Conservation (phyloP, 352 stramenopile species). For the Pythium rhizo-oryzae region DNA sequence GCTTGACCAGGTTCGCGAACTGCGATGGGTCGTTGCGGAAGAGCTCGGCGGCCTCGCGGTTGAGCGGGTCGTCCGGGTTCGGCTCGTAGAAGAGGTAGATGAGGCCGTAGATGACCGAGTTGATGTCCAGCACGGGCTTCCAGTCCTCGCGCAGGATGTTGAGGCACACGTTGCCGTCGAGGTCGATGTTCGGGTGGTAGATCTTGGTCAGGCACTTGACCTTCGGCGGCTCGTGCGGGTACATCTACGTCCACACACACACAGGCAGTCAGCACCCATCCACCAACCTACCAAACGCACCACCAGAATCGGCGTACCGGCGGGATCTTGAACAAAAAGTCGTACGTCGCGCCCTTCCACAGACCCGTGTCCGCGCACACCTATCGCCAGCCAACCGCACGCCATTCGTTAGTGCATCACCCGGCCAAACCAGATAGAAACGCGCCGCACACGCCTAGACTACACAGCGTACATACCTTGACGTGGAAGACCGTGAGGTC, state of each 20-base stretch:
- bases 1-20: constrained; percentile 92
- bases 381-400: constrained; percentile 38
- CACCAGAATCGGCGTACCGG: constrained; percentile 52
- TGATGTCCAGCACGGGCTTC: constrained; percentile 99
- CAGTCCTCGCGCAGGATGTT: constrained; percentile 98
- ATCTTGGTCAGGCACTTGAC: constrained; percentile 97
- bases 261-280: background rate
- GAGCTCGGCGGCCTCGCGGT: constrained; percentile 96
- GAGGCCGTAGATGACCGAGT: constrained; percentile 99
- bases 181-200: constrained; percentile 99
- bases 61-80: constrained; percentile 98
- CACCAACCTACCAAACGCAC: background rate
- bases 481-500: constrained; percentile 95
- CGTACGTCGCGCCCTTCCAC: constrained; percentile 97
- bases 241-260: constrained; percentile 54
- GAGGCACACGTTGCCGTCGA: constrained; percentile 98
- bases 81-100: constrained; percentile 99
- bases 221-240: constrained; percentile 97
- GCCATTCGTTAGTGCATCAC: background rate
- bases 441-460: constrained; percentile 60
- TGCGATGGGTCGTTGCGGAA: constrained; percentile 94
- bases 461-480: constrained; percentile 48
- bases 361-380: constrained; percentile 95
- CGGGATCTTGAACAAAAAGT: constrained; percentile 98
- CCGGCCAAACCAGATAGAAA: background rate